Base-by-base conservation (phyloP, 352 stramenopile species). In the Phytophthora palmivora region DNA sequence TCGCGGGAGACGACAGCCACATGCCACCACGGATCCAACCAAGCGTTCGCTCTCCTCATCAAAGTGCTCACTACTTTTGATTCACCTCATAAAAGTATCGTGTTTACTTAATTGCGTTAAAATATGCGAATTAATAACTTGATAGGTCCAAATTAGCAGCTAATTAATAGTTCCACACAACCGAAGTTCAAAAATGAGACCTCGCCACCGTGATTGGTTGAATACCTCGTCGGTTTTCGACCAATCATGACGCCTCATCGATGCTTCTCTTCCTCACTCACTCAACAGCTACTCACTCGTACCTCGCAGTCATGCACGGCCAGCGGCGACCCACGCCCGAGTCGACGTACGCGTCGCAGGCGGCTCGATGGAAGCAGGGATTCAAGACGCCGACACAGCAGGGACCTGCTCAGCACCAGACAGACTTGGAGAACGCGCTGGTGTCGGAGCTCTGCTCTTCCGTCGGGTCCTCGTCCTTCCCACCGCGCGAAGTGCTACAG, bases 391-490 rank as follows among this genome's bases (percentile, higher is more conserved):
- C 46, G 0, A 34, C 15, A 33, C 44, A 51, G 49, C 48, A 56
- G 26, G 42, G 21, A 28, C 37, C 28, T 19, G 32, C 53, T 6
- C 39, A 64, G 26, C 72, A 78, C 5, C 66, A 84, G 45, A 72
- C 69, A 15, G 82, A 91, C 50, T 55, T 93, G 21, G 84, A 93
- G 52, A 86, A 78, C 42, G 78, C 75, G 58, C 74, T 95, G 4
- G 70, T 95, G 32, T 77, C 72, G 7, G 87, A 95, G 57, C 74
- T 95, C 15, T 95, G 87, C 68, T 91, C 87, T 43, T 86, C 82
- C 5, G 62, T 82, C 22, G 87, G 87, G n/a, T 89, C 84, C 16
- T 89, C 78, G 30, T 95, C 87, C 24, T 94, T 93, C 62, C 87
- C 87, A 18, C 81, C 87, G 30, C 76, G 83, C 37, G 87, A 95